These are phyloP conservation scores for Ophiostoma perfectum DNA, from an alignment of 2,329 filamentous ascomycete genomes.

Conservation along the genomic window DNA sequence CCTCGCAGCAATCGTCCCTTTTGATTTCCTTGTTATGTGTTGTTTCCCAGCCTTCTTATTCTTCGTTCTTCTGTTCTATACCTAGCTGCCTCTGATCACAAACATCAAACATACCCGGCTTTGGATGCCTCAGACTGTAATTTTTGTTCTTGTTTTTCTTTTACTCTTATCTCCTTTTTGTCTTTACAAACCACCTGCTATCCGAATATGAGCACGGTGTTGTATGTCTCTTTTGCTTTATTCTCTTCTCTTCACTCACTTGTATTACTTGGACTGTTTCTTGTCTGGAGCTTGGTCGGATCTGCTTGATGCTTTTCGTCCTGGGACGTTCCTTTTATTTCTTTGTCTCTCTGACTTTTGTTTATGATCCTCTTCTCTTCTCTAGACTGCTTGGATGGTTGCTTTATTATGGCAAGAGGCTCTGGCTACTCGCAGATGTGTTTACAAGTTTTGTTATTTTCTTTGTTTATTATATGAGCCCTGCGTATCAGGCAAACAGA, in stretches of 20 bases:
- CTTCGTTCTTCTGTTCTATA: background rate
- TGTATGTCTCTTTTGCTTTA: background rate
- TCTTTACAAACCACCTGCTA: background rate
- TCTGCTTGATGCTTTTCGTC: no score
- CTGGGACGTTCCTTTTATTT: background rate
- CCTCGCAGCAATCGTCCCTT: slow-evolving; percentile 36
- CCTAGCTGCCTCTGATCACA: background rate
- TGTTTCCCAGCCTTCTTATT: no score
- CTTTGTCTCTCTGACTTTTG: background rate
- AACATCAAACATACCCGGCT: no score
- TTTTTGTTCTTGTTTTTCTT: background rate
- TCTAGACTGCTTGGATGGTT: background rate
- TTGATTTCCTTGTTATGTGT: background rate
- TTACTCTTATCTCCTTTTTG: background rate
- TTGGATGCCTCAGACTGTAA: no score
- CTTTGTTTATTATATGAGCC: background rate
- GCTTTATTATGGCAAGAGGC: background rate
- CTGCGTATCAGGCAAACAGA: background rate
- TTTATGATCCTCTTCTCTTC: background rate
- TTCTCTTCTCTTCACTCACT: background rate
- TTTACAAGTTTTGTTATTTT: background rate
- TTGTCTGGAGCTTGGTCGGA: background rate
- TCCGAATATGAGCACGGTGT: no score
- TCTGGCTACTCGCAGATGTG: background rate
- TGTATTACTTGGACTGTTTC: background rate